Evolutionary conservation across 352 stramenopile genomes (phyloP).

Genomic region (Pythium rishiriense): DNA sequence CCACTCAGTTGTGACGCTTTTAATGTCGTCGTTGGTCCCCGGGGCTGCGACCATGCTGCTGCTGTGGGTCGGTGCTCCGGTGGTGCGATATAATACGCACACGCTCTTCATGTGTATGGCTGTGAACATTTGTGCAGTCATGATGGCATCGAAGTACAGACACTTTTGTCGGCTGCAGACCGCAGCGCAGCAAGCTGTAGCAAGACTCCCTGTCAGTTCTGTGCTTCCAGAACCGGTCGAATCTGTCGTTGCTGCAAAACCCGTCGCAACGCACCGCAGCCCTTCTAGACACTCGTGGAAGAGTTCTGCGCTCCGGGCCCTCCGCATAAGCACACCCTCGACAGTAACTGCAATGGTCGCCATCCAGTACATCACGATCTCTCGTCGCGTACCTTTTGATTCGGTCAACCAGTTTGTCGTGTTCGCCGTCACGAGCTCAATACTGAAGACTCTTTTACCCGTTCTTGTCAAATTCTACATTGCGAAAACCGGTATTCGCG

Average conservation of each 20-base stretch:
- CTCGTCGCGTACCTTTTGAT: background rate
- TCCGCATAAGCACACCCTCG: background rate
- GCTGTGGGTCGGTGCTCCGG: background rate
- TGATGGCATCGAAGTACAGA: background rate
- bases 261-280: too few relatives aligned
- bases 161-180: background rate
- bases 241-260: too few relatives aligned
- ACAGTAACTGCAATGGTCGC: background rate
- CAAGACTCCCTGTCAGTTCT: too few relatives aligned
- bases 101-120: slow-evolving; percentile 8
- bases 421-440: background rate
- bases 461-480: slow-evolving; percentile 10
- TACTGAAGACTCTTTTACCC: slow-evolving; percentile 3
- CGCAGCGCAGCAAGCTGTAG: too few relatives aligned
- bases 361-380: slow-evolving; percentile 3
- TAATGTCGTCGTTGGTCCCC: background rate
- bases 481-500: background rate
- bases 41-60: background rate
- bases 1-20: background rate
- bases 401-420: background rate
- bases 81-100: slow-evolving; percentile 10
- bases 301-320: background rate
- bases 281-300: background rate
- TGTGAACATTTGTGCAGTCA: background rate
- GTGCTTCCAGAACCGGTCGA: too few relatives aligned